These are phyloP conservation scores for Apiospora sp. DNA, from an alignment of 2,329 filamentous ascomycete species.

Conservation along the genomic window DNA sequence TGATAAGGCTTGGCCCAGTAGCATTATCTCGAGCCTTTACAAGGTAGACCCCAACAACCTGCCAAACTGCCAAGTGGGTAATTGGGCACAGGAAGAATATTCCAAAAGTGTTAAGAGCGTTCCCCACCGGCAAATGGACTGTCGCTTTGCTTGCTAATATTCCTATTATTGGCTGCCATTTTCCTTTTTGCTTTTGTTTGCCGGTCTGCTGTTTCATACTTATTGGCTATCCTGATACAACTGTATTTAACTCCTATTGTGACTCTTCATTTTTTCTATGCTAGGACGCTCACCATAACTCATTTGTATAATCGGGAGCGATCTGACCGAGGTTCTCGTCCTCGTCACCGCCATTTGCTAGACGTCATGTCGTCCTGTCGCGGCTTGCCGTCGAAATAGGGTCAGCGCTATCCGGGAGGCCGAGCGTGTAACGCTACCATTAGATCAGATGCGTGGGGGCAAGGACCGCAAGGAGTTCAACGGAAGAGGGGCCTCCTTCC, in stretches of 20 bases:
- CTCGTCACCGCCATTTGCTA: neutral
- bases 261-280: neutral
- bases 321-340: neutral
- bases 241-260: neutral
- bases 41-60: neutral
- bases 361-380: neutral
- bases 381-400: neutral
- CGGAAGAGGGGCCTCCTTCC: neutral
- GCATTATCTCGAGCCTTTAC: neutral
- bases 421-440: neutral
- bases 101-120: neutral
- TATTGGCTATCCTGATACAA: neutral
- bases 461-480: neutral
- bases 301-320: too few relatives aligned
- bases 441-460: neutral
- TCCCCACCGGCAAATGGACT: conserved; percentile 17
- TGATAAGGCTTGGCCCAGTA: neutral
- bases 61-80: neutral
- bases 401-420: neutral
- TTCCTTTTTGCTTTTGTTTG: too few relatives aligned
- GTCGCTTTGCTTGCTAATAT: conserved; percentile 12
- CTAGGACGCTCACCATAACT: too few relatives aligned
- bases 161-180: too few relatives aligned
- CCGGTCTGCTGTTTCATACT: too few relatives aligned
- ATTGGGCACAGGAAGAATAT: neutral